Evolutionary conservation across 1,284 basidiomycete genomes (phyloP).

Genomic region (Ganoderma lingzhi): DNA sequence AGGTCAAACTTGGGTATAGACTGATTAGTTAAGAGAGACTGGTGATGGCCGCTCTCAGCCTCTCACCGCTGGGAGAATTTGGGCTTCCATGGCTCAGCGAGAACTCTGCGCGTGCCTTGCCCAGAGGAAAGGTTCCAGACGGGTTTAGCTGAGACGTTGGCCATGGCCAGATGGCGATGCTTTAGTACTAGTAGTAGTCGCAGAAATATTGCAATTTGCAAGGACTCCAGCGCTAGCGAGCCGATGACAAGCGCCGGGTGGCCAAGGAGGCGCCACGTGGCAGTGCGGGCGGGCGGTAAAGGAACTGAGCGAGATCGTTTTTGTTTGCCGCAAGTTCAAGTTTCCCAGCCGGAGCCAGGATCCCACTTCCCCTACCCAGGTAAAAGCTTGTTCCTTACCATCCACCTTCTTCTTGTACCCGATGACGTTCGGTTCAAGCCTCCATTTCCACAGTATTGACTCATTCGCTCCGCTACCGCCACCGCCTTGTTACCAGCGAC

Average conservation of each 20-base stretch:
- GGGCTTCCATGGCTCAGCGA: background rate
- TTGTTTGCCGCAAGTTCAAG: background rate
- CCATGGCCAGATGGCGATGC: too few species aligned
- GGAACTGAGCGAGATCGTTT: background rate
- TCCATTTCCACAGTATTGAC: too few species aligned
- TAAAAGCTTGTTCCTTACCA: conserved; percentile 1
- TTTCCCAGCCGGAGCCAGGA: background rate
- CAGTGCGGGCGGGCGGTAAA: background rate
- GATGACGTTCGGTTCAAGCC: background rate
- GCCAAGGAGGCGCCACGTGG: background rate
- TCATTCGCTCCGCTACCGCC: too few species aligned
- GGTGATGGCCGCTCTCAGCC: background rate
- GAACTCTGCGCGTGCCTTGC: background rate
- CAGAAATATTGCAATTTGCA: too few species aligned
- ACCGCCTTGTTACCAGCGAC: too few species aligned
- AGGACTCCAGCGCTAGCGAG: too few species aligned
- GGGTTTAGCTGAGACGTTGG: too few species aligned
- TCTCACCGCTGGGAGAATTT: background rate
- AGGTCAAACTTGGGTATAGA: background rate
- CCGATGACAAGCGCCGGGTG: background rate
- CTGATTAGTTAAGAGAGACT: background rate
- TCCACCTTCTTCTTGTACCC: background rate
- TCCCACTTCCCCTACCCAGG: background rate
- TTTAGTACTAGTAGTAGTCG: background rate
- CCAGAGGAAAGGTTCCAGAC: too few species aligned